A percentile compares a stretch with the other conserved stretches of the same genome.
These are phyloP conservation scores for Solanum pimpinellifolium DNA, from an alignment of 257 asterid species.

Conservation along the genomic window DNA sequence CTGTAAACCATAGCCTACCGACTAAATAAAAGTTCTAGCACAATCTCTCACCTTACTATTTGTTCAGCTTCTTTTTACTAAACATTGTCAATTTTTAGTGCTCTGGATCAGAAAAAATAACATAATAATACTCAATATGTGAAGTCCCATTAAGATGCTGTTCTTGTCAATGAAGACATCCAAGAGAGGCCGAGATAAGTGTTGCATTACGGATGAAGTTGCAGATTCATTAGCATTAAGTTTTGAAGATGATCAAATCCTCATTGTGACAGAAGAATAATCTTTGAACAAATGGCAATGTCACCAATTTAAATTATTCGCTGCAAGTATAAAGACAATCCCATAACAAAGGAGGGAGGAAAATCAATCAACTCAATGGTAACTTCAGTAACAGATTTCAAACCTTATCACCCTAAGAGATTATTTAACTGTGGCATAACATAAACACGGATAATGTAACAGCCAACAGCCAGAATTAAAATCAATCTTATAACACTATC, in stretches of 20 bases:
- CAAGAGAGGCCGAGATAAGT: not conserved
- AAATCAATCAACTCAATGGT: not conserved
- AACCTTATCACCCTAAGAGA: not conserved
- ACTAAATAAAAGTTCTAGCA: not conserved
- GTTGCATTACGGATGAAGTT: not conserved
- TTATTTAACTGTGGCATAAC: not conserved
- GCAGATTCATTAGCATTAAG: not conserved
- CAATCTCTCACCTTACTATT: not conserved
- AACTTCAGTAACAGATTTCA: not conserved
- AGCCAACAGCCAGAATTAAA: not conserved
- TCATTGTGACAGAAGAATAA: not conserved
- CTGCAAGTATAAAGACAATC: not conserved
- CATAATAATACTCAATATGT: not conserved
- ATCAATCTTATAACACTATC: not conserved
- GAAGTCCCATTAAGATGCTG: not conserved
- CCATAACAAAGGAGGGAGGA: constrained; percentile 1
- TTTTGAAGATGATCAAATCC: not conserved
- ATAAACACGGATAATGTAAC: not conserved
- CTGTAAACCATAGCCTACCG: not conserved
- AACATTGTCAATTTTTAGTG: not conserved
- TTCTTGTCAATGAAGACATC: not conserved
- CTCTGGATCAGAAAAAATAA: not conserved
- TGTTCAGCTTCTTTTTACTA: not conserved
- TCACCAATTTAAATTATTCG: not conserved
- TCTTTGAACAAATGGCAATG: not conserved